Conservation (phyloP, 805 yeast species). For the Saturnispora besseyi region DNA sequence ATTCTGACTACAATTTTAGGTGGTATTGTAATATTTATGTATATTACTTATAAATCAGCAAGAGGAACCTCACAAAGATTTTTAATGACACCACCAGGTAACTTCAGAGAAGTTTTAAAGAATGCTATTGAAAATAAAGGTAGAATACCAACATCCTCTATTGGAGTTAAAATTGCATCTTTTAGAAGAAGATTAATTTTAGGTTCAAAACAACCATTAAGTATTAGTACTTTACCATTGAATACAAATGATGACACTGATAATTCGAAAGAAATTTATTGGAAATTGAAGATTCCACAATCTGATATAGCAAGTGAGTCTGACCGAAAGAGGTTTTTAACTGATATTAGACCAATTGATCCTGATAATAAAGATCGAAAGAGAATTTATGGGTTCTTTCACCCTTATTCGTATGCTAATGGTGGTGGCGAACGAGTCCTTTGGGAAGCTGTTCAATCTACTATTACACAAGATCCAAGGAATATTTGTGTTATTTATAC, state of each 20-base stretch:
- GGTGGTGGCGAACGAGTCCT: constrained; percentile 98
- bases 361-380: constrained; percentile 31
- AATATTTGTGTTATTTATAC: constrained; percentile 61
- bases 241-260: constrained; percentile 12
- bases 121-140: constrained; percentile 18
- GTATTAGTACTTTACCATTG: constrained; percentile 29
- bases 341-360: constrained; percentile 19
- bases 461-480: constrained; percentile 39
- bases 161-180: constrained; percentile 23
- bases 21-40: not conserved
- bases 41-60: not conserved
- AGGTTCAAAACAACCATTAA: constrained; percentile 25
- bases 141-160: constrained; percentile 10
- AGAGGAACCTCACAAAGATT: constrained; percentile 18
- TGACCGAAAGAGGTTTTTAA: constrained; percentile 15
- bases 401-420: constrained; percentile 91
- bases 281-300: constrained; percentile 21
- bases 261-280: constrained; percentile 13
- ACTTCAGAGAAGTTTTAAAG: constrained; percentile 21
- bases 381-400: constrained; percentile 75
- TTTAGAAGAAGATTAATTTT: constrained; percentile 26
- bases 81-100: constrained; percentile 22
- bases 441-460: constrained; percentile 84
- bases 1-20: not conserved
- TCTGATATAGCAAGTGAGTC: constrained; percentile 17